These are phyloP conservation scores for Pinus albicaulis DNA, from an alignment of 75 land plant genomes.

Conservation along the genomic window DNA sequence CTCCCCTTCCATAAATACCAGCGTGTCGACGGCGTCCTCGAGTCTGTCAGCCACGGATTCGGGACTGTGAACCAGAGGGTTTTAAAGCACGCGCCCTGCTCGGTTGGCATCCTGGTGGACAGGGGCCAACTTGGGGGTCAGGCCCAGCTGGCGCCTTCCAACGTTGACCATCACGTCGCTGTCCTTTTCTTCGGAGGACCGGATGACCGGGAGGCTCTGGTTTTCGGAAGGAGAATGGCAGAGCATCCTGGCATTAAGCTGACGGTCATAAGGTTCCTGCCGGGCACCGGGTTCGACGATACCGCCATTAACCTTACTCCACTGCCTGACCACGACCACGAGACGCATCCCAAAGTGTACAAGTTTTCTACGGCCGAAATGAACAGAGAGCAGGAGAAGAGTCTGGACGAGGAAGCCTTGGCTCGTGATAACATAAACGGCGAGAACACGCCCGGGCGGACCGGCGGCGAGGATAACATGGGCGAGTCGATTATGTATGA, in stretches of 20 bases:
- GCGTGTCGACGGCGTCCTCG: slow-evolving; percentile 37
- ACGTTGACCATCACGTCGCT: slow-evolving; percentile 17
- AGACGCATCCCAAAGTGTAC: background rate
- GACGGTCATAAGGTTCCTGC: slow-evolving; percentile 27
- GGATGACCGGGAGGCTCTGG: slow-evolving; percentile 78
- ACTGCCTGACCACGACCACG: background rate
- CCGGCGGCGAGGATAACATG: background rate
- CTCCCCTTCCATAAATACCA: slow-evolving; percentile 69
- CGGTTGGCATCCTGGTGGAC: slow-evolving; percentile 71
- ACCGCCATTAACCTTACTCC: background rate
- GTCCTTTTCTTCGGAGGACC: slow-evolving; percentile 69
- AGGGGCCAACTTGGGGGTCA: slow-evolving; percentile 45
- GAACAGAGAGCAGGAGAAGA: background rate
- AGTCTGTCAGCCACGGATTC: slow-evolving; percentile 28
- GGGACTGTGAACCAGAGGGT: slow-evolving; percentile 14
- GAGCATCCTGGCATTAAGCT: slow-evolving; percentile 74
- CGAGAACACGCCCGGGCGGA: too few species aligned
- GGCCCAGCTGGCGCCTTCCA: slow-evolving; percentile 26
- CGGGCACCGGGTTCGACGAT: background rate
- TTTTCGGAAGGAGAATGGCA: slow-evolving; percentile 57
- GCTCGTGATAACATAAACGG: too few species aligned
- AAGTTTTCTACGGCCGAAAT: background rate
- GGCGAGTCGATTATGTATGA: slow-evolving; percentile 20
- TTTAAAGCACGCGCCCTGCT: slow-evolving; percentile 55
- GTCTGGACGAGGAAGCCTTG: background rate